phyloP scores from a whole-genome alignment of 371 early-diverging fungal species.

The Apophysomyces elegans region DNA sequence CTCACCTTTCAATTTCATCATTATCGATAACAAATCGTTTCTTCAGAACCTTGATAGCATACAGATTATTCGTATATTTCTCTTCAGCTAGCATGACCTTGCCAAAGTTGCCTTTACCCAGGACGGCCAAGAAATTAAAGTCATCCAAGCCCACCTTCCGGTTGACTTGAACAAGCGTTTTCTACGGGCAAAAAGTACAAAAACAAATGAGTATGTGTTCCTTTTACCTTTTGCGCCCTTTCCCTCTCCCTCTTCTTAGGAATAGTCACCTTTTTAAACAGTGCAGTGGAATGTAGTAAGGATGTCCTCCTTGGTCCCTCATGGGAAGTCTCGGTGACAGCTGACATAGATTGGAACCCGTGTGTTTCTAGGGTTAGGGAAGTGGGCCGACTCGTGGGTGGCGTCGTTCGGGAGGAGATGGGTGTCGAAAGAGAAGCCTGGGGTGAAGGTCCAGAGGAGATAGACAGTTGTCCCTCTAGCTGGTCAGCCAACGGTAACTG shows the following conservation, averaged over 20 bases:
- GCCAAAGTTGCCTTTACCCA: slow-evolving; percentile 98
- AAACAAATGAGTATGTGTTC: not conserved
- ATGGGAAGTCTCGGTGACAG: not conserved
- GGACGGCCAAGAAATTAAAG: slow-evolving; percentile 91
- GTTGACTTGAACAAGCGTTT: not conserved
- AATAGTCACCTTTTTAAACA: not conserved
- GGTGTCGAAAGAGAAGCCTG: not conserved
- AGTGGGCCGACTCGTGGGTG: not conserved
- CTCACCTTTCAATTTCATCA: slow-evolving; percentile 87
- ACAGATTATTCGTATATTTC: slow-evolving; percentile 77
- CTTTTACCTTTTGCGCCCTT: not conserved
- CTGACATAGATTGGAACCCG: not conserved
- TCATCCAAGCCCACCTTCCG: slow-evolving; percentile 66
- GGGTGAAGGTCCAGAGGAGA: not conserved
- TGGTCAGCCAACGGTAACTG: slow-evolving; percentile 5
- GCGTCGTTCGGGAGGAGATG: not conserved
- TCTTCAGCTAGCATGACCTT: slow-evolving; percentile 98
- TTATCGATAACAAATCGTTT: slow-evolving; percentile 94
- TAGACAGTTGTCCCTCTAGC: not conserved
- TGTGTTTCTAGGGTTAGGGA: not conserved
- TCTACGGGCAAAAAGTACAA: slow-evolving; percentile 19
- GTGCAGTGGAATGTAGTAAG: not conserved
- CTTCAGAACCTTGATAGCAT: slow-evolving; percentile 98
- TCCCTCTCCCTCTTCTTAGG: too few species aligned
- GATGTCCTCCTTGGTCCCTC: not conserved